phyloP scores from a whole-genome alignment of 2,329 filamentous ascomycete species.

The Sarocladium oryzae region DNA sequence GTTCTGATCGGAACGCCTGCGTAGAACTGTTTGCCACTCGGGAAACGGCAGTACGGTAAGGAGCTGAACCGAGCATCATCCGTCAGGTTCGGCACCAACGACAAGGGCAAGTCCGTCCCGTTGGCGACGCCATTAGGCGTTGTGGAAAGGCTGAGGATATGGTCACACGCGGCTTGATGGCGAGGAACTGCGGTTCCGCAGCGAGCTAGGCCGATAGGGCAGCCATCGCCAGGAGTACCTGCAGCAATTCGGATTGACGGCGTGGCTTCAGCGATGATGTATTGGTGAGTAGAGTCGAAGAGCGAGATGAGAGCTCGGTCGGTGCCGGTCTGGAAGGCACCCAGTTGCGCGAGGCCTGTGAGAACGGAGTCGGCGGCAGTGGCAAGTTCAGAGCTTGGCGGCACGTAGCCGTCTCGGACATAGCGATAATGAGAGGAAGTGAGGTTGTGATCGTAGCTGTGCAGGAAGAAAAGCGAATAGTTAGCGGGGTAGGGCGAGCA shows the following conservation, averaged over 20 bases:
- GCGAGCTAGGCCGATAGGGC: conserved; percentile 17
- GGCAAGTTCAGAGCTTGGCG: background rate
- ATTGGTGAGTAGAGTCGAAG: conserved; percentile 41
- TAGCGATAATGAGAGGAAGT: background rate
- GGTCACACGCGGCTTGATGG: conserved; percentile 21
- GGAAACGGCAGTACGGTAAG: conserved; percentile 9
- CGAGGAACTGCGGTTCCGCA: conserved; percentile 27
- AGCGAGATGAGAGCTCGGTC: conserved; percentile 41
- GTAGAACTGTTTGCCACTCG: conserved; percentile 25
- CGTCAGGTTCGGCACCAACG: conserved; percentile 24
- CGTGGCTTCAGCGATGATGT: conserved; percentile 46
- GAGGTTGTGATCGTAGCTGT: background rate
- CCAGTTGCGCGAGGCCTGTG: conserved; percentile 45
- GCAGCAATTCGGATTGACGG: conserved; percentile 29
- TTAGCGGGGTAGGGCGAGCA: background rate
- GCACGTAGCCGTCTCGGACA: background rate
- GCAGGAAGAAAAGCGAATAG: background rate
- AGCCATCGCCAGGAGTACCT: conserved; percentile 11
- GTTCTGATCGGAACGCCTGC: conserved; percentile 35
- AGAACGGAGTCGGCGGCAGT: conserved; percentile 28
- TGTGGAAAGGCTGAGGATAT: conserved; percentile 15
- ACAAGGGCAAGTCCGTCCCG: background rate
- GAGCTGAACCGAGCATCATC: conserved; percentile 22
- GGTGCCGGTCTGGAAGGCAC: conserved; percentile 33
- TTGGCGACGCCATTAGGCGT: background rate